These are phyloP conservation scores for Daedaleopsis sinensis DNA, from an alignment of 768 basidiomycete species.

Conservation along the genomic window DNA sequence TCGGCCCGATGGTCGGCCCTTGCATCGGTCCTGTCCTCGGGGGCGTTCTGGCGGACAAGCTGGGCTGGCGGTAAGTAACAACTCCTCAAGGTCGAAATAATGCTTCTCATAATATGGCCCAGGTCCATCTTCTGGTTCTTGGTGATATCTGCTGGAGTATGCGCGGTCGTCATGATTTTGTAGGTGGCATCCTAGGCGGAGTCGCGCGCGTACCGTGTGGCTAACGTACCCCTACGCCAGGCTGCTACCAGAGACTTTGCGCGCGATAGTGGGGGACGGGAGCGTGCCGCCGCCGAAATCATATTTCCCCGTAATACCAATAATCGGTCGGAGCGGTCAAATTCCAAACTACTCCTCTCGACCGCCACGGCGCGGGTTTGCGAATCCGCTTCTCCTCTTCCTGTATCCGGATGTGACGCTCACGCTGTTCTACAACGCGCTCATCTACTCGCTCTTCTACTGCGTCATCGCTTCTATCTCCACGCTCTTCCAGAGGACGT, in stretches of 20 bases:
- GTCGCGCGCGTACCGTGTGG: neutral
- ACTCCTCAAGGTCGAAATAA: too few relatives aligned
- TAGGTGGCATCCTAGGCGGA: constrained; percentile 12
- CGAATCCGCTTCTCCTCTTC: constrained; percentile 61
- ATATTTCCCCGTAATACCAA: constrained; percentile 37
- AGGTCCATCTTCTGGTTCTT: constrained; percentile 50
- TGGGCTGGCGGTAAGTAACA: constrained; percentile 39
- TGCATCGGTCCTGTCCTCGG: constrained; percentile 53
- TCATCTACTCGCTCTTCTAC: constrained; percentile 60
- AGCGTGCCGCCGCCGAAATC: constrained; percentile 36
- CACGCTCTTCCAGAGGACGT: constrained; percentile 57
- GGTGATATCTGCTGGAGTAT: constrained; percentile 36
- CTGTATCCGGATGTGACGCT: constrained; percentile 58
- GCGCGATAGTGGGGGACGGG: constrained; percentile 46
- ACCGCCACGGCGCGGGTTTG: constrained; percentile 39
- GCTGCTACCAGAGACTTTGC: constrained; percentile 53
- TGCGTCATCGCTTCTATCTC: constrained; percentile 63
- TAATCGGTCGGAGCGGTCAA: constrained; percentile 25
- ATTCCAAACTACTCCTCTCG: constrained; percentile 7
- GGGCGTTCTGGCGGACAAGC: constrained; percentile 35
- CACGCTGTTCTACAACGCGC: constrained; percentile 54
- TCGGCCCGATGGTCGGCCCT: constrained; percentile 64
- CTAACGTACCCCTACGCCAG: constrained; percentile 20
- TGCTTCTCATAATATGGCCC: neutral
- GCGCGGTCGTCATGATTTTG: constrained; percentile 40